phyloP scores from a whole-genome alignment of 768 basidiomycete genomes.

The Termitomyces titanicus region DNA sequence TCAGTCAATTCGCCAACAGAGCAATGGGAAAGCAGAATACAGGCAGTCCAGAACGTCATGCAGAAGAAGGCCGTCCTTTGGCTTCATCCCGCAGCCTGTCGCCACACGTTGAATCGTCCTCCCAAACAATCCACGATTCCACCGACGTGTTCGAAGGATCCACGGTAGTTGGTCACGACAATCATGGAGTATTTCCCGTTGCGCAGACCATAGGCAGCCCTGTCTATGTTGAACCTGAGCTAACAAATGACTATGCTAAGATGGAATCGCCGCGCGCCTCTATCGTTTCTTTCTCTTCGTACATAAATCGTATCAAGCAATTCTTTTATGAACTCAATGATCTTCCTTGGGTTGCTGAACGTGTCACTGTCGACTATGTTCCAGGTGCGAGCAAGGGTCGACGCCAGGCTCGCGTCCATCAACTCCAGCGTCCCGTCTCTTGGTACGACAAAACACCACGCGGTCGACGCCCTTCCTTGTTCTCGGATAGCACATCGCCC shows the following conservation, averaged over 20 bases:
- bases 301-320: constrained; percentile 23
- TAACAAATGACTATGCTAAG: constrained; percentile 29
- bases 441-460: constrained; percentile 14
- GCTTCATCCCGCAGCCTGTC: background rate
- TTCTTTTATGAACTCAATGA: constrained; percentile 29
- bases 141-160: constrained; percentile 6
- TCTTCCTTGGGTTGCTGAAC: constrained; percentile 33
- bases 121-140: constrained; percentile 3
- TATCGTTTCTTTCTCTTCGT: constrained; percentile 25
- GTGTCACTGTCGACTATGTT: constrained; percentile 28
- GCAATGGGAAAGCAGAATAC: constrained; percentile 4
- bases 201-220: constrained; percentile 16
- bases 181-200: constrained; percentile 3
- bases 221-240: constrained; percentile 24
- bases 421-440: constrained; percentile 7
- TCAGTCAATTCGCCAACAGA: constrained; percentile 12
- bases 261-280: constrained; percentile 25
- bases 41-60: background rate
- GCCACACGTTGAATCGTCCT: constrained; percentile 3
- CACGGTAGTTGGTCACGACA: constrained; percentile 10
- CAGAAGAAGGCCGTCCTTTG: constrained; percentile 1
- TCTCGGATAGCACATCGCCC: constrained; percentile 13
- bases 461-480: constrained; percentile 2
- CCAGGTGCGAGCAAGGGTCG: constrained; percentile 20
- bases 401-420: constrained; percentile 6